Conservation (phyloP, 768 basidiomycete genomes). For the Kwoniella shandongensis region DNA sequence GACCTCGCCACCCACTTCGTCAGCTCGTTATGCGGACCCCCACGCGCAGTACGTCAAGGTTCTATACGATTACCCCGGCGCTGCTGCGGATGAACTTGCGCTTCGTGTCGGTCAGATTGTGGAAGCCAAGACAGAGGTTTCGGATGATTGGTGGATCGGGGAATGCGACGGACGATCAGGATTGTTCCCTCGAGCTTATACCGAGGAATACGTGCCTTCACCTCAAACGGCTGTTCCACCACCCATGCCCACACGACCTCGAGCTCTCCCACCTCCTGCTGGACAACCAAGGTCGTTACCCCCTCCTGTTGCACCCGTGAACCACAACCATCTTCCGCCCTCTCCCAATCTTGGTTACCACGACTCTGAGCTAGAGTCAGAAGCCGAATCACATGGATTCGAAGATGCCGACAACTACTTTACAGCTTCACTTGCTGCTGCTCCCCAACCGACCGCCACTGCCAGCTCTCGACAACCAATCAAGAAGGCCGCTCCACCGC, state of each 20-base stretch:
- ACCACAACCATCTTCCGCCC: slow-evolving; percentile 17
- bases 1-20: slow-evolving; percentile 19
- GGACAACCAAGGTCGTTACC: slow-evolving; percentile 47
- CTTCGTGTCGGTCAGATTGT: slow-evolving; percentile 76
- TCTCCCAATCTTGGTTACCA: slow-evolving; percentile 13
- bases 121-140: slow-evolving; percentile 71
- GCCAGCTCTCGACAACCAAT: slow-evolving; percentile 14
- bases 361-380: slow-evolving; percentile 19
- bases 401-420: slow-evolving; percentile 37
- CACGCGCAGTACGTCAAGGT: slow-evolving; percentile 60
- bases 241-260: slow-evolving; percentile 34
- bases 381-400: slow-evolving; percentile 45
- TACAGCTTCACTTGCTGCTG: slow-evolving; percentile 20
- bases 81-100: slow-evolving; percentile 71
- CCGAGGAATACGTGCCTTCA: slow-evolving; percentile 57
- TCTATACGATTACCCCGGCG: slow-evolving; percentile 69
- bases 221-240: slow-evolving; percentile 33
- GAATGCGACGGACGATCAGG: slow-evolving; percentile 68
- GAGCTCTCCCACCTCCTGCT: slow-evolving; percentile 30
- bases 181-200: slow-evolving; percentile 77
- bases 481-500: slow-evolving; percentile 65
- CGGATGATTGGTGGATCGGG: slow-evolving; percentile 91
- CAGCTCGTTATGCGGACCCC: slow-evolving; percentile 15
- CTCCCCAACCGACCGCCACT: slow-evolving; percentile 12
- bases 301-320: slow-evolving; percentile 37